phyloP scores from a whole-genome alignment of 1,284 basidiomycete species.

The Irpex sp. region DNA sequence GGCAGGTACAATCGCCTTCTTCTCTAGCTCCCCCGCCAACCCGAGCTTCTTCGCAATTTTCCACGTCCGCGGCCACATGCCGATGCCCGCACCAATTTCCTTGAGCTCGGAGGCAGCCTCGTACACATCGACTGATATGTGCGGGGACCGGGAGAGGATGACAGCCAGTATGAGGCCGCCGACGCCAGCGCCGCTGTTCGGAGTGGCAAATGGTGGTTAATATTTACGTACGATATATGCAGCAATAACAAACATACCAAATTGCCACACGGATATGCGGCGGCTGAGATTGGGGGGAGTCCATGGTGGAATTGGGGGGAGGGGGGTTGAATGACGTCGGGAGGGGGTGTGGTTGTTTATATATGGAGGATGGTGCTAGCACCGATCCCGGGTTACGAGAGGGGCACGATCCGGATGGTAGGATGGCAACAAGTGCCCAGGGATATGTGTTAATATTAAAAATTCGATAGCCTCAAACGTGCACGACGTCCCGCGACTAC shows the following conservation, averaged over 20 bases:
- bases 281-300: not conserved
- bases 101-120: conserved; percentile 32
- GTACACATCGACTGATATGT: conserved; percentile 36
- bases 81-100: conserved; percentile 35
- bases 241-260: conserved; percentile 18
- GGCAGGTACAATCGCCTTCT: conserved; percentile 21
- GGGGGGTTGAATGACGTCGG: not conserved
- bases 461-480: no score
- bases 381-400: not conserved
- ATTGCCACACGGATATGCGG: conserved; percentile 22
- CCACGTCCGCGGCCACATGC: conserved; percentile 33
- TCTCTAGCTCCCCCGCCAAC: conserved; percentile 25
- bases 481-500: no score
- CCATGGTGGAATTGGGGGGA: not conserved
- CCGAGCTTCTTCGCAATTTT: conserved; percentile 29
- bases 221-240: not conserved
- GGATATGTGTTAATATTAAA: no score
- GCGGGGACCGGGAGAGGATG: conserved; percentile 28
- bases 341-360: not conserved
- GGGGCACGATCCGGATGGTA: no score
- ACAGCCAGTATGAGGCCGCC: conserved; percentile 36
- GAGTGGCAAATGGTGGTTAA: not conserved
- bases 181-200: conserved; percentile 34
- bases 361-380: not conserved
- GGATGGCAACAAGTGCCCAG: no score